phyloP scores from a whole-genome alignment of 2,329 filamentous ascomycete genomes.

The Colletotrichum liriopes region DNA sequence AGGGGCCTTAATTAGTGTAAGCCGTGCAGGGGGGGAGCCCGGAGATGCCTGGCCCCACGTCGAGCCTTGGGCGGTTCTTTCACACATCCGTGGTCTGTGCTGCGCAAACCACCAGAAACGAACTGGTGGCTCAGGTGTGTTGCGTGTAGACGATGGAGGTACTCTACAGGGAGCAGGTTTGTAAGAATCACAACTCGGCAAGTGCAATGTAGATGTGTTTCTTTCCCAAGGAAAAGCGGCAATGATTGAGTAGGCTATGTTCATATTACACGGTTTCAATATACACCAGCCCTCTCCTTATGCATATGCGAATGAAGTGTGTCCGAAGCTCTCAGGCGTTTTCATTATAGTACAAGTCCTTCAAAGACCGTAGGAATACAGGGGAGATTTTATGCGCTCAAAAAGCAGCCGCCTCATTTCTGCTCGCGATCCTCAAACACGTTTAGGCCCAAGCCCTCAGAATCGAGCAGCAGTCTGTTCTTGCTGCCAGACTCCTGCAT shows the following conservation, averaged over 20 bases:
- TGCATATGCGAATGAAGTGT: conserved; percentile 7
- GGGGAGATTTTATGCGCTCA: conserved; percentile 59
- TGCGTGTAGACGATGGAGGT: background rate
- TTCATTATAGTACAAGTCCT: conserved; percentile 42
- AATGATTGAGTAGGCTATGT: background rate
- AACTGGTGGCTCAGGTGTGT: background rate
- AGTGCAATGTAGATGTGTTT: too few species aligned
- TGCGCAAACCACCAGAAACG: conserved; percentile 4
- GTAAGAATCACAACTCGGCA: background rate
- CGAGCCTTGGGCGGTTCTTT: background rate
- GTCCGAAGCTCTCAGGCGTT: conserved; percentile 29
- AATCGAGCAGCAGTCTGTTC: conserved; percentile 96
- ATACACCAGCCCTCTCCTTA: conserved; percentile 3
- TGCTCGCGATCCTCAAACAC: conserved; percentile 74
- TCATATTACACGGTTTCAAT: conserved; percentile 14
- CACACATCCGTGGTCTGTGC: conserved; percentile 12
- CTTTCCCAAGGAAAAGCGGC: background rate
- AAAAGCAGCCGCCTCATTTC: conserved; percentile 55
- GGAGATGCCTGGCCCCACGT: conserved; percentile 11
- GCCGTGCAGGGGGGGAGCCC: conserved; percentile 23
- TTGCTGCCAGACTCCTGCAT: conserved; percentile 87
- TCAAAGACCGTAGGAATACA: conserved; percentile 53
- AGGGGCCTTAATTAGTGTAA: conserved; percentile 29
- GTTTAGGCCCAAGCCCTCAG: conserved; percentile 92
- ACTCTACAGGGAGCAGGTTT: background rate